phyloP scores from a whole-genome alignment of 495 filamentous ascomycete species.

The Parathielavia hyrcaniae region DNA sequence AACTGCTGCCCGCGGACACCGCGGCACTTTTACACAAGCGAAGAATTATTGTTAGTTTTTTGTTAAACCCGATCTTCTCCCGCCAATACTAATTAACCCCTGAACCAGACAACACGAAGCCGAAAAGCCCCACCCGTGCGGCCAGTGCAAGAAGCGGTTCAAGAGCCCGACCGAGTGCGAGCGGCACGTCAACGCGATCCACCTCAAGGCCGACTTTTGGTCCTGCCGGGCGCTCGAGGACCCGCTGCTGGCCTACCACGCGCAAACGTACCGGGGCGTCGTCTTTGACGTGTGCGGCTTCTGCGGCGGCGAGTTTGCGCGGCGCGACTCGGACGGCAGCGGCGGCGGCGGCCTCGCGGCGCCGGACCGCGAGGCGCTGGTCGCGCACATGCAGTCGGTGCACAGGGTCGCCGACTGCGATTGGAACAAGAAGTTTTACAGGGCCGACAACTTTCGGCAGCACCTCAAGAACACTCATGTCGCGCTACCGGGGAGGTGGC shows the following conservation, averaged over 20 bases:
- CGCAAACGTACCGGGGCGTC: constrained; percentile 41
- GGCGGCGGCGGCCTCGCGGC: no score
- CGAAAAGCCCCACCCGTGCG: constrained; percentile 77
- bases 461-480: constrained; percentile 75
- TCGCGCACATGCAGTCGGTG: constrained; percentile 61
- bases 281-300: constrained; percentile 70
- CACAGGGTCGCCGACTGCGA: constrained; percentile 86
- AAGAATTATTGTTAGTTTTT: constrained; percentile 71
- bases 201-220: constrained; percentile 80
- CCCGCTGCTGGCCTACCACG: constrained; percentile 57
- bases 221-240: constrained; percentile 61
- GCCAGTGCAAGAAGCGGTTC: constrained; percentile 76
- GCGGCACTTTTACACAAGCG: constrained; percentile 66
- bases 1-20: constrained; percentile 85
- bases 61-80: no score
- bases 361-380: constrained; percentile 22
- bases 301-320: constrained; percentile 73
- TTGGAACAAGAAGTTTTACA: constrained; percentile 77
- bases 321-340: constrained; percentile 53
- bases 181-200: constrained; percentile 80
- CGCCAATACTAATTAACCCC: background rate
- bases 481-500: constrained; percentile 30
- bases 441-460: constrained; percentile 85
- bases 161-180: constrained; percentile 90
- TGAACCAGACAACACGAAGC: constrained; percentile 52